A percentile compares a stretch with the other conserved stretches of the same genome.
phyloP scores from a whole-genome alignment of 495 filamentous ascomycete genomes.

The Trichoderma reesei region DNA sequence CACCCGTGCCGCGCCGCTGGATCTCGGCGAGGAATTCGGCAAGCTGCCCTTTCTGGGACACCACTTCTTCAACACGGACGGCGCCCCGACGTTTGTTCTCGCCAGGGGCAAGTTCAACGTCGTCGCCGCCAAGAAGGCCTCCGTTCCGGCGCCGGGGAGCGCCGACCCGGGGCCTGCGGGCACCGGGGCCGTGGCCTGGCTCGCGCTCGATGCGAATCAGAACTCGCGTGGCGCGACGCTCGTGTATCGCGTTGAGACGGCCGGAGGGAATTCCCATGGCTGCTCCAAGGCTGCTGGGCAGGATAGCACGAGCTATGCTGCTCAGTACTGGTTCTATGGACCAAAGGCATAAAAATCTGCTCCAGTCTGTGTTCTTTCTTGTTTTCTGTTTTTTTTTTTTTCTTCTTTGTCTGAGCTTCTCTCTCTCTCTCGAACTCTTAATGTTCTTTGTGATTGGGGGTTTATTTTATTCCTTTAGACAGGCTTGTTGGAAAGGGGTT shows the following conservation, averaged over 20 bases:
- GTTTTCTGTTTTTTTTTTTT: not conserved
- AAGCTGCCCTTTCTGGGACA: conserved; percentile 41
- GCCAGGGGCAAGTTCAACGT: conserved; percentile 22
- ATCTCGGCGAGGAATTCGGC: conserved; percentile 18
- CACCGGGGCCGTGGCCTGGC: conserved; percentile 54
- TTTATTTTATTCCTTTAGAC: too few relatives aligned
- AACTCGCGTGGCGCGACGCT: conserved; percentile 37
- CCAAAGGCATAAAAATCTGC: not conserved
- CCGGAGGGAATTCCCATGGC: conserved; percentile 46
- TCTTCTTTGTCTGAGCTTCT: not conserved
- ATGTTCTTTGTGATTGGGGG: too few relatives aligned
- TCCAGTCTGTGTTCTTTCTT: not conserved
- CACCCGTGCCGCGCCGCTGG: conserved; percentile 25
- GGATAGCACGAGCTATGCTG: conserved; percentile 51
- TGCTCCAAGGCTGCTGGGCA: conserved; percentile 30
- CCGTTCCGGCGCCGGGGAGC: conserved; percentile 39
- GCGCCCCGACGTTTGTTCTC: conserved; percentile 51
- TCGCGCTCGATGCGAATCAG: conserved; percentile 41
- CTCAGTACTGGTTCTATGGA: conserved; percentile 63
- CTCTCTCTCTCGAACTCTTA: not conserved
- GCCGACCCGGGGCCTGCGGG: conserved; percentile 33
- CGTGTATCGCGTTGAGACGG: conserved; percentile 61
- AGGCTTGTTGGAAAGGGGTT: not conserved
- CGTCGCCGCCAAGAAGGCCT: conserved; percentile 37
- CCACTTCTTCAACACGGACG: conserved; percentile 52